Conservation (phyloP, 768 basidiomycete genomes). For the Harrya chromipes region DNA sequence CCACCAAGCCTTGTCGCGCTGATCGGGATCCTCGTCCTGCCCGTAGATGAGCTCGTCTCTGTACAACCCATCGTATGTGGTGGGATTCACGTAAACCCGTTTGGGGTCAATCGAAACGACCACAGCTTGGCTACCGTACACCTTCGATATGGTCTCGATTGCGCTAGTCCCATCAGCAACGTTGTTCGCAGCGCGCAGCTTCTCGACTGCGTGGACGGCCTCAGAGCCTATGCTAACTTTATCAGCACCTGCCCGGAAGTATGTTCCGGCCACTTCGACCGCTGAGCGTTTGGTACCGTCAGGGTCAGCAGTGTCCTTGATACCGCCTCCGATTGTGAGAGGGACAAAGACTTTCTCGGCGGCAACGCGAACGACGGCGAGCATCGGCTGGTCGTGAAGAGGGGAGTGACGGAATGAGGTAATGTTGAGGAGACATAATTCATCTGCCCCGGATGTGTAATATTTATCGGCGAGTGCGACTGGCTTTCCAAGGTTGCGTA, state of each 20-base stretch:
- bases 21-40: slow-evolving; percentile 44
- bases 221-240: slow-evolving; percentile 98
- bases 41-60: slow-evolving; percentile 55
- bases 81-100: slow-evolving; percentile 71
- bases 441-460: slow-evolving; percentile 87
- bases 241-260: slow-evolving; percentile 97
- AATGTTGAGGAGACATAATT: slow-evolving; percentile 97
- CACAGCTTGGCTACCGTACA: slow-evolving; percentile 94
- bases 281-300: slow-evolving; percentile 87
- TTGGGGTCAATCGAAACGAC: slow-evolving; percentile 97
- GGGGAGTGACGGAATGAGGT: slow-evolving; percentile 98
- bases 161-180: slow-evolving; percentile 71
- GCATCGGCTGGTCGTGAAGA: slow-evolving; percentile 95
- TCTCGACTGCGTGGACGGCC: slow-evolving; percentile 92
- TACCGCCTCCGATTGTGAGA: slow-evolving; percentile 97
- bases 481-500: slow-evolving; percentile 97
- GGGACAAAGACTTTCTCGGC: slow-evolving; percentile 93
- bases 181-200: slow-evolving; percentile 50
- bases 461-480: slow-evolving; percentile 87
- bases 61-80: slow-evolving; percentile 66
- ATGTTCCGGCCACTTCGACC: slow-evolving; percentile 91
- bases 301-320: slow-evolving; percentile 93
- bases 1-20: slow-evolving; percentile 88
- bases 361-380: slow-evolving; percentile 87
- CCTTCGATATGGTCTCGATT: slow-evolving; percentile 87